Evolutionary conservation across 1,284 basidiomycete genomes (phyloP), one percentile per base, ranked within the genome.

Genomic region (Ustilago hordei): DNA sequence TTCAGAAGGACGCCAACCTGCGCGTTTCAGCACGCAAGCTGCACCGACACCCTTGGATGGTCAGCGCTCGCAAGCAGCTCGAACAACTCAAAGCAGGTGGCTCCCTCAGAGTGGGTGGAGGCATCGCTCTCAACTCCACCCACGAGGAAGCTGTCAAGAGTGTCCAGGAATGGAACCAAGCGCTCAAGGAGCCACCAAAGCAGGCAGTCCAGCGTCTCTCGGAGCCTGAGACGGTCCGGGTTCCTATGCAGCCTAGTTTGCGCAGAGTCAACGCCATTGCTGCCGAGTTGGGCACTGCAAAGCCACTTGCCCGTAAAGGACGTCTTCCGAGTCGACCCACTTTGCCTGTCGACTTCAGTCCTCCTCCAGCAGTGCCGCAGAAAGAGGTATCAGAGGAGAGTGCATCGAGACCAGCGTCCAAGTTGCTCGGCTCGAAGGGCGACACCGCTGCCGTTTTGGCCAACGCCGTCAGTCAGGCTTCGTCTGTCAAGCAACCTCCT

Each of bases 121-220:
- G 59, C 9, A 55, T 55, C 12, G 35, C 59, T n/a, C 34, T 70
- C 55, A 66, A 71, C 38, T 75, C 69, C 1, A 76, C 80, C 3
- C 96, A 93, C 84, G 94, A 98, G 77, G 94, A 98, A 83, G 94
- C 94, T 13, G 94, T 99, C 47, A 89, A 95, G 84, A 92, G 93
- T 81, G 96, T 99, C 23, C 95, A 97, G 87, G 93, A 98, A 86
- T 99, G 95, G 95, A 99, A 99, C 82, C 93, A 98, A 85, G 95
- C 95, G 0, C 88, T 99, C 63, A 83, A 95, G 92, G 88, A 95
- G 93, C 94, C 85, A 79, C 90, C 66, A 5, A 72, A 74, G 32
- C 66, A 69, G 19, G 55, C 66, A 13, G 59, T 52, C 0, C 58
- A 60, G 6, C 70, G 75, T 39, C 47, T 66, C 0, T 61, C 60